Conservation (phyloP, 2,329 filamentous ascomycete species). For the Sarocladium brachiariae region DNA sequence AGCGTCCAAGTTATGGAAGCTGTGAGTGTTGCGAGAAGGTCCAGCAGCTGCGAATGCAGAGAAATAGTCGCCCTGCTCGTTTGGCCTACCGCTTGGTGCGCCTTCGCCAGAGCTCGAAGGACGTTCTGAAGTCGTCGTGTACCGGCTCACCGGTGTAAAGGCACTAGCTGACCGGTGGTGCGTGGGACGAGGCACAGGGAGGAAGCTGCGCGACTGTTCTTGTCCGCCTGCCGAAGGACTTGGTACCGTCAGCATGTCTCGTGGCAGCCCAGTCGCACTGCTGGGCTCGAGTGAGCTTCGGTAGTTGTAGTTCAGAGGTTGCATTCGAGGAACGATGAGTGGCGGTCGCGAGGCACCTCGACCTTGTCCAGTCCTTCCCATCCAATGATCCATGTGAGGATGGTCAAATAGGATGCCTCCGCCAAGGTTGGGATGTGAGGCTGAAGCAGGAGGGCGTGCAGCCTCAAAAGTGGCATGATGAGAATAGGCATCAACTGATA, state of each 20-base stretch:
- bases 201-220: not conserved
- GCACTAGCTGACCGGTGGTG: slow-evolving; percentile 20
- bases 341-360: slow-evolving; percentile 14
- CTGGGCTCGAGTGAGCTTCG: slow-evolving; percentile 3
- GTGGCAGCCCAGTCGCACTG: not conserved
- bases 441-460: not conserved
- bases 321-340: slow-evolving; percentile 18
- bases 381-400: slow-evolving; percentile 3
- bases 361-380: not conserved
- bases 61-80: slow-evolving; percentile 6
- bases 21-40: slow-evolving; percentile 1
- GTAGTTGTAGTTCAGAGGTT: slow-evolving; percentile 15
- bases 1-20: not conserved
- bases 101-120: slow-evolving; percentile 16
- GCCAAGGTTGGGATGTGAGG: not conserved
- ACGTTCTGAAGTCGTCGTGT: slow-evolving; percentile 11
- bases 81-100: not conserved
- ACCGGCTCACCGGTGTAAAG: slow-evolving; percentile 14
- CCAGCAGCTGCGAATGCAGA: not conserved
- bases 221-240: not conserved
- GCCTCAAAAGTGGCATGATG: not conserved
- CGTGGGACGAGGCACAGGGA: slow-evolving; percentile 11
- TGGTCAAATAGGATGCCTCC: not conserved
- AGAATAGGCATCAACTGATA: not conserved
- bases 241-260: not conserved